Percentiles rank a stretch among this genome's conserved stretches.
These are phyloP conservation scores for Gossypium gossypioides DNA, from an alignment of 441 rosid species.

Conservation along the genomic window DNA sequence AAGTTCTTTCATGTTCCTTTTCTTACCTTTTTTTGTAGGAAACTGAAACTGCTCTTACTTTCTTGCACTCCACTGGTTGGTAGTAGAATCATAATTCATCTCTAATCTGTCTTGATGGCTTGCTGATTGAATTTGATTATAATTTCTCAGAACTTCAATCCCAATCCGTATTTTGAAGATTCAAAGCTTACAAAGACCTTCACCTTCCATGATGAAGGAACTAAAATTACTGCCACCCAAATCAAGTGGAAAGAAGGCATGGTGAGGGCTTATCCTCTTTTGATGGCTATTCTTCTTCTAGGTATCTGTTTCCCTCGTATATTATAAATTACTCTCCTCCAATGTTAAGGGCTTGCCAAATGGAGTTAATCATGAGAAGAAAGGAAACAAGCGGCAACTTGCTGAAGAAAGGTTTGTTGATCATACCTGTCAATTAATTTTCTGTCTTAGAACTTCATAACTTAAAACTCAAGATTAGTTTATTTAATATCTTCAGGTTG, in stretches of 20 bases:
- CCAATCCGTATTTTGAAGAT: constrained; percentile 85
- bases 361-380: constrained; percentile 76
- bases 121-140: background rate
- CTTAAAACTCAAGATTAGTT: background rate
- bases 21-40: background rate
- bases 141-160: constrained; percentile 50
- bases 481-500: background rate
- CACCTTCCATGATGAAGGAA: constrained; percentile 72
- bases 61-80: background rate
- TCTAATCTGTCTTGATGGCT: background rate
- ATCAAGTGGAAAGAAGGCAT: constrained; percentile 92
- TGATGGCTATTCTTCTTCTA: background rate
- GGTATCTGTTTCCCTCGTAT: background rate
- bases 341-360: constrained; percentile 63
- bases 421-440: background rate
- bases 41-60: background rate
- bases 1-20: background rate
- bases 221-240: constrained; percentile 66
- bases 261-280: constrained; percentile 30
- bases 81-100: background rate
- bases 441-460: background rate
- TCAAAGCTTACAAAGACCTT: constrained; percentile 67
- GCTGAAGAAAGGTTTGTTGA: constrained; percentile 56
- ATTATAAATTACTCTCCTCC: constrained; percentile 17
- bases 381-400: constrained; percentile 71